These are phyloP conservation scores for Scutellospora calospora DNA, from an alignment of 371 early-diverging fungal species.

Conservation along the genomic window DNA sequence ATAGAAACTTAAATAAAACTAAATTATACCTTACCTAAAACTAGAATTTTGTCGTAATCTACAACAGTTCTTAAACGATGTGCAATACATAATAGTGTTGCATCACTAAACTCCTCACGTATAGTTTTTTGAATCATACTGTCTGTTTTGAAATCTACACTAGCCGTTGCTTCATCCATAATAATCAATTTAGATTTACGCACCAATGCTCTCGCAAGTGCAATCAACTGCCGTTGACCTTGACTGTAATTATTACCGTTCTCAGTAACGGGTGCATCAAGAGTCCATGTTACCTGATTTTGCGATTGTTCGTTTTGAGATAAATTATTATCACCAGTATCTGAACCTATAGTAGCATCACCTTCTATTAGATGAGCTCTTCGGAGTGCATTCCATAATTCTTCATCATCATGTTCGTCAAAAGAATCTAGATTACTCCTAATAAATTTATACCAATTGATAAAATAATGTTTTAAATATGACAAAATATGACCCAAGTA, in stretches of 20 bases:
- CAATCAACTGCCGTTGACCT: conserved; percentile 86
- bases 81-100: conserved; percentile 73
- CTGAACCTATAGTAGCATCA: conserved; percentile 39
- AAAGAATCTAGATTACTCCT: conserved; percentile 76
- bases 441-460: neutral
- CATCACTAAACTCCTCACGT: conserved; percentile 63
- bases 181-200: conserved; percentile 70
- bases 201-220: conserved; percentile 81
- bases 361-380: conserved; percentile 58
- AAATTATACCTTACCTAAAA: conserved; percentile 62
- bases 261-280: conserved; percentile 68
- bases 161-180: conserved; percentile 85
- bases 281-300: conserved; percentile 40
- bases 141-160: conserved; percentile 75
- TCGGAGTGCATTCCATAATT: conserved; percentile 73
- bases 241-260: conserved; percentile 79
- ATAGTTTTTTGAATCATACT: conserved; percentile 74
- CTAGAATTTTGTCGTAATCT: conserved; percentile 83
- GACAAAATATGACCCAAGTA: neutral
- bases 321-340: conserved; percentile 33
- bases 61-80: conserved; percentile 82
- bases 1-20: conserved; percentile 3
- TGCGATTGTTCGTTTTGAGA: conserved; percentile 47
- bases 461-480: neutral
- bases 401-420: conserved; percentile 62